Base-by-base conservation (phyloP, 2,329 filamentous ascomycete species). In the Aspergillus pseudoviridinutans region DNA sequence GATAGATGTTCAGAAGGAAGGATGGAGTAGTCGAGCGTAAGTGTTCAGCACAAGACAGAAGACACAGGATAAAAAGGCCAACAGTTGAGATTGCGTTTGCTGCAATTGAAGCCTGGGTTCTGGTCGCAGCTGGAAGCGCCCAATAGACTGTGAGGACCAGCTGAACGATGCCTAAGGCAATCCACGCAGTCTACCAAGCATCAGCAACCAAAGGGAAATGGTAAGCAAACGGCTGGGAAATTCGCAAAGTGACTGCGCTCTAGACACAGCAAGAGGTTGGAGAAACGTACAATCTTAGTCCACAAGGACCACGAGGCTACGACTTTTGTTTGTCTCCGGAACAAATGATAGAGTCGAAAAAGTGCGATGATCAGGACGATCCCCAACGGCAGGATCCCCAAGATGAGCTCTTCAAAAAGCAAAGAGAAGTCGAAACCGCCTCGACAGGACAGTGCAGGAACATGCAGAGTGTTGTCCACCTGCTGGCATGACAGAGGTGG, bases 11-110 rank as follows among this genome's bases (percentile, higher is more conserved):
- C 47, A 83, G 66, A n/a, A 81, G 59, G 35, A 76, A 73, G 0
- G 80, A 82, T 1, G 81, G 80, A 20, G 72, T 69, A 46, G 78
- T 68, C 4, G 76, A 76, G 32, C 74, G 74, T 20, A 69, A 63
- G 61, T 83, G 81, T 61, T 83, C 79, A 28, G 77, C 66, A 63
- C 76, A 78, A 1, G 80, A 81, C 32, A 80, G 67, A 12, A 75
- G 53, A 49, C 66, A 63, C 12, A 82, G 67, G 5, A 69, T 55
- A 5, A 72, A 51, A 2, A 67, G 60, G 3, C 68, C 72, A 38
- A 65, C 59, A 8, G 70, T 63, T 35, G 67, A 58, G 3, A 76
- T 44, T 10, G 67, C 69, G 56, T 69, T 71, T 14, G 71, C 64
- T 22, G 71, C 66, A 41, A 77, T 61, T 0, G 75, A 75, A n/a